Conservation (phyloP, 2,329 filamentous ascomycete species). For the Alternaria burnsii region DNA sequence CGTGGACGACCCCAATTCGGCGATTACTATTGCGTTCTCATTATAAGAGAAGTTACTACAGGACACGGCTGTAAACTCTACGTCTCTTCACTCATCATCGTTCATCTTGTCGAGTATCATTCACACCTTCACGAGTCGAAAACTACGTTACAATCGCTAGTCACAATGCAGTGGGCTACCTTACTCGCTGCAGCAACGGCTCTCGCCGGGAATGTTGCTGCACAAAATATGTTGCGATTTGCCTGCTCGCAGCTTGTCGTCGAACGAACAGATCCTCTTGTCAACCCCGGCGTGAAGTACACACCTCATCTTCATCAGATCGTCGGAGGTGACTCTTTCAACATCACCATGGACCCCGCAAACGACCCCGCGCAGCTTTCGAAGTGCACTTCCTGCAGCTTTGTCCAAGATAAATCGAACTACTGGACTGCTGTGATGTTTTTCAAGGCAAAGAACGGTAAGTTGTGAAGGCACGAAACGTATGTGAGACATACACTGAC, state of each 20-base stretch:
- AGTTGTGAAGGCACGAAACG: not conserved
- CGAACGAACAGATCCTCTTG: slow-evolving; percentile 45
- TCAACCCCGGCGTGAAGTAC: slow-evolving; percentile 47
- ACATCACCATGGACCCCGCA: slow-evolving; percentile 45
- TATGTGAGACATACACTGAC: not conserved
- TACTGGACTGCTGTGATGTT: slow-evolving; percentile 51
- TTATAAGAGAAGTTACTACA: slow-evolving; percentile 39
- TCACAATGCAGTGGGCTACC: slow-evolving; percentile 44
- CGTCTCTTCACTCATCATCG: slow-evolving; percentile 27
- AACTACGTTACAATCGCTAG: not conserved
- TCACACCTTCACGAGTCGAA: not conserved
- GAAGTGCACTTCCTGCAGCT: slow-evolving; percentile 46
- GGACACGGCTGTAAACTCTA: slow-evolving; percentile 27
- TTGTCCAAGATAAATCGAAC: slow-evolving; percentile 45
- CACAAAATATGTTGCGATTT: slow-evolving; percentile 46
- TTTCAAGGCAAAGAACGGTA: slow-evolving; percentile 47
- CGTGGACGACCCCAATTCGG: slow-evolving; percentile 17
- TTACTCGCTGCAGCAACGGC: slow-evolving; percentile 32
- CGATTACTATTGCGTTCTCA: slow-evolving; percentile 21
- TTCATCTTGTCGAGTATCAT: slow-evolving; percentile 1
- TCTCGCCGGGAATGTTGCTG: slow-evolving; percentile 34
- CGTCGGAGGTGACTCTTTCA: slow-evolving; percentile 46
- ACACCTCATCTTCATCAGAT: slow-evolving; percentile 49
- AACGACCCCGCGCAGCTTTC: slow-evolving; percentile 35
- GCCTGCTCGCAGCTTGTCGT: slow-evolving; percentile 48